Conservation (phyloP, 805 yeast genomes). For the Candida fluviatilis region DNA sequence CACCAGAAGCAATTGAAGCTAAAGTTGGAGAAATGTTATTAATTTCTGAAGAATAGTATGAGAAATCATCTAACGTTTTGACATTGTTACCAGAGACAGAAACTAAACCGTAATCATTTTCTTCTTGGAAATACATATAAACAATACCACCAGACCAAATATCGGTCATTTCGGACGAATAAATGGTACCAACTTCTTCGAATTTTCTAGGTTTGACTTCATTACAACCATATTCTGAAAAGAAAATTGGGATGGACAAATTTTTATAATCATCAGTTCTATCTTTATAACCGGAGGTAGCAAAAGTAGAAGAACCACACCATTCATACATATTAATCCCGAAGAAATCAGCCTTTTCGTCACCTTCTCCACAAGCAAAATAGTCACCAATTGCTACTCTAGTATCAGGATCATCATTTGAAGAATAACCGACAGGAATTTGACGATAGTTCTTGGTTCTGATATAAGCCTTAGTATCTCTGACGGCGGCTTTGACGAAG, state of each 20-base stretch:
- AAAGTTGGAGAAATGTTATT: constrained; percentile 32
- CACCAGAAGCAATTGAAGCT: constrained; percentile 37
- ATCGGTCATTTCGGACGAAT: constrained; percentile 68
- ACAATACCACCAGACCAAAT: constrained; percentile 95
- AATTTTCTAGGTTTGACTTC: constrained; percentile 68
- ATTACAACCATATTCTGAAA: constrained; percentile 90
- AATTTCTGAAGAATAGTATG: constrained; percentile 31
- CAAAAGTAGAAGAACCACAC: constrained; percentile 68
- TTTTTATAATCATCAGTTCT: constrained; percentile 71
- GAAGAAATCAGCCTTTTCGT: constrained; percentile 69
- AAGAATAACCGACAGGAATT: constrained; percentile 92
- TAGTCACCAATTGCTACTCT: constrained; percentile 77
- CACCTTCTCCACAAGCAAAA: constrained; percentile 73
- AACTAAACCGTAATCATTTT: constrained; percentile 78
- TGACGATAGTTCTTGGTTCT: constrained; percentile 57
- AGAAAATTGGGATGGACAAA: constrained; percentile 75
- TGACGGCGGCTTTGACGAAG: constrained; percentile 91
- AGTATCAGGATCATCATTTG: constrained; percentile 82
- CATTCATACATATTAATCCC: constrained; percentile 88
- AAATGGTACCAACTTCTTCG: constrained; percentile 68
- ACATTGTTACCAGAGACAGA: constrained; percentile 47
- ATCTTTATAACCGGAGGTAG: constrained; percentile 61
- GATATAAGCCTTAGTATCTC: constrained; percentile 82
- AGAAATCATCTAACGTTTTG: constrained; percentile 58
- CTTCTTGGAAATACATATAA: constrained; percentile 87